Percentiles rank a stretch among this genome's conserved stretches.
phyloP scores from a whole-genome alignment of 2,329 filamentous ascomycete species.

The Sclerotinia trifoliorum region DNA sequence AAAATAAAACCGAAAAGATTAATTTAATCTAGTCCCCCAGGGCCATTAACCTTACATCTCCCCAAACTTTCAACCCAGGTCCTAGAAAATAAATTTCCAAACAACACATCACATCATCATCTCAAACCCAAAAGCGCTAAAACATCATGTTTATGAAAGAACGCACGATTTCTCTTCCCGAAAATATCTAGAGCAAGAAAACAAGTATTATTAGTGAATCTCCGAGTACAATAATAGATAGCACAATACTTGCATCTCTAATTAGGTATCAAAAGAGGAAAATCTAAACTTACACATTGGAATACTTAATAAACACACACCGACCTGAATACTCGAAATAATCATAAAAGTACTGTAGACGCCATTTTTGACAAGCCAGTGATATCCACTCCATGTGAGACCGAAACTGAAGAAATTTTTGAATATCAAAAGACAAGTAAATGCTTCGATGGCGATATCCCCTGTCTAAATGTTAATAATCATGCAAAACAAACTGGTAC shows the following conservation, averaged over 20 bases:
- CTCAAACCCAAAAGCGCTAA: conserved; percentile 1
- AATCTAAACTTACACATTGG: conserved; percentile 67
- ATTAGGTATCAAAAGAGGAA: conserved; percentile 14
- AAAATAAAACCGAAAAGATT: background rate
- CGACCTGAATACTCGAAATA: conserved; percentile 74
- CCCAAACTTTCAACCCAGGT: no score
- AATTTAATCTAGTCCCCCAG: background rate
- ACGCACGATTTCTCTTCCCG: conserved; percentile 16
- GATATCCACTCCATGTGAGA: conserved; percentile 78
- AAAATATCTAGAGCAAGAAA: background rate
- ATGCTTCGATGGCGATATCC: conserved; percentile 80
- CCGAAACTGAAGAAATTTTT: conserved; percentile 92
- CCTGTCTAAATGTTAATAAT: conserved; percentile 46
- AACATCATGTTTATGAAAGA: conserved; percentile 15
- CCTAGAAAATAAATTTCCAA: background rate
- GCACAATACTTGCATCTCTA: background rate
- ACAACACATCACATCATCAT: background rate
- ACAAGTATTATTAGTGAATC: conserved; percentile 5
- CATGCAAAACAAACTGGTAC: background rate
- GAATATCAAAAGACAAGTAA: conserved; percentile 87
- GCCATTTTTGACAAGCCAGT: conserved; percentile 73
- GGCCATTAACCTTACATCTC: background rate
- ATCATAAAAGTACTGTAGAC: conserved; percentile 63
- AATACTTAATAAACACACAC: conserved; percentile 70
- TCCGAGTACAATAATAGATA: background rate